These are phyloP conservation scores for Porcisia deanei DNA, from an alignment of 208 protist genomes.

Conservation along the genomic window DNA sequence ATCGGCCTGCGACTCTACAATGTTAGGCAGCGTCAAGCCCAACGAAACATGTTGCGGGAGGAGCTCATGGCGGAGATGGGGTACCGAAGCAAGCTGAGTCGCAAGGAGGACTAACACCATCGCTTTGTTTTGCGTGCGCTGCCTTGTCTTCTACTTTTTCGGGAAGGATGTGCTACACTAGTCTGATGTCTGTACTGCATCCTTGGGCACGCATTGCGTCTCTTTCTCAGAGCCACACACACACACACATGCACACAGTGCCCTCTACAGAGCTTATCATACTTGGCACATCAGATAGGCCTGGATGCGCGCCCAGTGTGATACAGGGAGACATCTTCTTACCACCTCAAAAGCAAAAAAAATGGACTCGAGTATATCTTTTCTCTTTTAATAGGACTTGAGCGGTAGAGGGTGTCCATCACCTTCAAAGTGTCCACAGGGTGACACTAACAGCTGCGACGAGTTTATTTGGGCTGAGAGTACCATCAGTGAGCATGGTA, in stretches of 20 bases:
- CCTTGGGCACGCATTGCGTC: background rate
- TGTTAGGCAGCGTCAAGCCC: conserved; percentile 60
- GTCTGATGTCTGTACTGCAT: background rate
- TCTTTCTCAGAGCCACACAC: background rate
- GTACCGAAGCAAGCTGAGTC: conserved; percentile 27
- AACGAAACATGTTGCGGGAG: conserved; percentile 64
- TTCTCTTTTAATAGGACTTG: too few species aligned
- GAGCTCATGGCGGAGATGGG: conserved; percentile 66
- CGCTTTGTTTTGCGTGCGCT: background rate
- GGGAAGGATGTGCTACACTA: background rate
- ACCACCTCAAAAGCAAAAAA: background rate
- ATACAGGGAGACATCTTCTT: too few species aligned
- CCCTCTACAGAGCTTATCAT: too few species aligned
- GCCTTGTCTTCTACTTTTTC: background rate
- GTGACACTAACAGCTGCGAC: background rate
- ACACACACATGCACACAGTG: background rate
- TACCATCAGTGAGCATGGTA: too few species aligned
- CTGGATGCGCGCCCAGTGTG: background rate
- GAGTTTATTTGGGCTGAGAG: background rate
- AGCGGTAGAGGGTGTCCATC: too few species aligned
- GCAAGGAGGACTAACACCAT: conserved; percentile 21
- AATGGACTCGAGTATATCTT: too few species aligned
- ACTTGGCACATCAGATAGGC: background rate
- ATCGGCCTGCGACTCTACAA: conserved; percentile 82
- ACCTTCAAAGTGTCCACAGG: background rate